These are phyloP conservation scores for Auricularia sp. DNA, from an alignment of 768 basidiomycete species.

Conservation along the genomic window DNA sequence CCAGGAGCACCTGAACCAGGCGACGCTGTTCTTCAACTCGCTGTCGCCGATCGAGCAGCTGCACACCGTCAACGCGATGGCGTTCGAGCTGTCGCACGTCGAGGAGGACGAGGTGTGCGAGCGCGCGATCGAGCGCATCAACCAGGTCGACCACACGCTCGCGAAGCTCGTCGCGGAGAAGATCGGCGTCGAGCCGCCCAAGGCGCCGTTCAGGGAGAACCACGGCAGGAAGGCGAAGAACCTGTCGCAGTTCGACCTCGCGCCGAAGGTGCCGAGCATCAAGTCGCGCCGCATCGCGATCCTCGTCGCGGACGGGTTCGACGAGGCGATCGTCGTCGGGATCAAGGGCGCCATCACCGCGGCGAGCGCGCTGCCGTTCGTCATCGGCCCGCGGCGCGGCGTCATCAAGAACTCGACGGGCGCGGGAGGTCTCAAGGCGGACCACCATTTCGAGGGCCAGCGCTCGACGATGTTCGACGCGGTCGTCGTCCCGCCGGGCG, in stretches of 20 bases:
- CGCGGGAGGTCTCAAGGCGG: constrained; percentile 31
- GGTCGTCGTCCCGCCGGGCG: constrained; percentile 65
- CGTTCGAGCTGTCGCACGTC: constrained; percentile 80
- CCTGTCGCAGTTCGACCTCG: constrained; percentile 51
- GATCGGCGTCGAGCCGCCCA: constrained; percentile 52
- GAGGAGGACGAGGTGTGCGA: constrained; percentile 65
- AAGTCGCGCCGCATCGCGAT: constrained; percentile 66
- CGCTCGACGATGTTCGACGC: constrained; percentile 82
- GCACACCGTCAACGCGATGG: constrained; percentile 61
- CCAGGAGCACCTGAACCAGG: constrained; percentile 68
- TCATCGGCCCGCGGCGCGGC: constrained; percentile 61
- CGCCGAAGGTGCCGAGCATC: constrained; percentile 48
- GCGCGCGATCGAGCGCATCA: constrained; percentile 56
- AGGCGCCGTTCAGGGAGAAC: constrained; percentile 39
- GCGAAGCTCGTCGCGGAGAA: constrained; percentile 57
- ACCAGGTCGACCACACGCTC: constrained; percentile 64
- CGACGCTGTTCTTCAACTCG: constrained; percentile 78
- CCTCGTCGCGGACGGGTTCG: constrained; percentile 67
- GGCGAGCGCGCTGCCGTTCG: constrained; percentile 46
- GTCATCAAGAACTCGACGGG: constrained; percentile 23
- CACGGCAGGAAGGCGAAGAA: constrained; percentile 46
- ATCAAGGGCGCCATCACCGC: constrained; percentile 45
- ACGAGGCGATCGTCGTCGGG: constrained; percentile 45
- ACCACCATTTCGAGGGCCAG: constrained; percentile 70
- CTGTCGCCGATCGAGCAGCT: constrained; percentile 54